phyloP scores from a whole-genome alignment of 805 yeast genomes.

The Spathaspora arborariae region DNA sequence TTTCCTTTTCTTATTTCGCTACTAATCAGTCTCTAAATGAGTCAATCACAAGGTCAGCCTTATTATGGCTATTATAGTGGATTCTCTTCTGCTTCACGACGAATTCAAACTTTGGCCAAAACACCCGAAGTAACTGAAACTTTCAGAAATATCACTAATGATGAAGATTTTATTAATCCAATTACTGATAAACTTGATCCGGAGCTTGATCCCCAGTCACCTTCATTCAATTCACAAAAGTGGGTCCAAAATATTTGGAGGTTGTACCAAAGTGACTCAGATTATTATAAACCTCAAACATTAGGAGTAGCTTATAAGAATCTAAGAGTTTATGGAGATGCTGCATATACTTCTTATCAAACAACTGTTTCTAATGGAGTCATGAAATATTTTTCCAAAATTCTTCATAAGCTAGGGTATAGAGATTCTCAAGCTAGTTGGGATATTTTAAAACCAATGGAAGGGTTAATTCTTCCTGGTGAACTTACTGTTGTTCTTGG shows the following conservation, averaged over 20 bases:
- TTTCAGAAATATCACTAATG: not conserved
- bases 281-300: constrained; percentile 54
- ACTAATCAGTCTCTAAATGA: not conserved
- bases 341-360: constrained; percentile 60
- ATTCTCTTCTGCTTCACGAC: constrained; percentile 4
- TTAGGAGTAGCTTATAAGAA: constrained; percentile 54
- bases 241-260: constrained; percentile 62
- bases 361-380: constrained; percentile 43
- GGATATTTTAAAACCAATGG: constrained; percentile 62
- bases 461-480: constrained; percentile 59
- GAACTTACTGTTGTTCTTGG: constrained; percentile 70
- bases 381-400: constrained; percentile 6
- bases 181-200: constrained; percentile 23
- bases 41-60: constrained; percentile 4
- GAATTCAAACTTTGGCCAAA: constrained; percentile 6
- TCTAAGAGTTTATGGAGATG: constrained; percentile 51
- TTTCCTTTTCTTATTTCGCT: not conserved
- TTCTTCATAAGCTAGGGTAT: not conserved
- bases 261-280: constrained; percentile 46
- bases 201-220: constrained; percentile 50
- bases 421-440: constrained; percentile 20
- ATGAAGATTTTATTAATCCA: constrained; percentile 6
- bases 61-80: constrained; percentile 8
- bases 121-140: not conserved
- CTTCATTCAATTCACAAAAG: constrained; percentile 47